Evolutionary conservation across 2,329 filamentous ascomycete species (phyloP).

Genomic region (Scleromitrula shiraiana): DNA sequence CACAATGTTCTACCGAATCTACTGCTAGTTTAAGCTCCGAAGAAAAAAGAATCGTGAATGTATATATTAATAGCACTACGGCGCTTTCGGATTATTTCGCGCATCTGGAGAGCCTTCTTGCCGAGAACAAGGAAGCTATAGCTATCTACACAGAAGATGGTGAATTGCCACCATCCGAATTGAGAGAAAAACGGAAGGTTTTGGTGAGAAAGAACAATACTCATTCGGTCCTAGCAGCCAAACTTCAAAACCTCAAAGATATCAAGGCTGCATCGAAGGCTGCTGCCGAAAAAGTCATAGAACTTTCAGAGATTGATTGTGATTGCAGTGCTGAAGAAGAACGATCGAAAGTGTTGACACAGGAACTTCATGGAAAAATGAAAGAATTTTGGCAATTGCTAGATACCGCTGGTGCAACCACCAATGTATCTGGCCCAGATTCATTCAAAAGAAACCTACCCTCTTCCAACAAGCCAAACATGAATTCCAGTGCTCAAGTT

Average conservation of each 20-base stretch:
- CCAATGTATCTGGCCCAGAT: constrained; percentile 22
- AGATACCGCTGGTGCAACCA: constrained; percentile 23
- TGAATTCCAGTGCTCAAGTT: constrained; percentile 23
- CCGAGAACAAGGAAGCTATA: constrained; percentile 16
- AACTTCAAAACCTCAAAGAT: background rate
- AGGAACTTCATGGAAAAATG: constrained; percentile 21
- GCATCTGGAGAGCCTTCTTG: constrained; percentile 15
- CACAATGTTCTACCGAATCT: constrained; percentile 15
- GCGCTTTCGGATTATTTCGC: constrained; percentile 17
- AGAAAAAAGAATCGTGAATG: constrained; percentile 23
- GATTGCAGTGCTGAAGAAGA: constrained; percentile 21
- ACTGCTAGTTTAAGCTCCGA: constrained; percentile 16
- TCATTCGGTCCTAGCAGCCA: constrained; percentile 11
- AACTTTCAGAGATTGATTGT: constrained; percentile 14
- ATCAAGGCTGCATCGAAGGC: background rate
- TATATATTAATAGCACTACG: constrained; percentile 19
- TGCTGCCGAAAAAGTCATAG: background rate
- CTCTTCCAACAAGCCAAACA: constrained; percentile 16
- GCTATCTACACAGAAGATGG: constrained; percentile 21
- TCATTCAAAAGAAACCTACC: constrained; percentile 7
- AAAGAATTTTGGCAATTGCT: constrained; percentile 21
- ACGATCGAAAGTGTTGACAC: constrained; percentile 14
- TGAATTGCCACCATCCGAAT: constrained; percentile 14
- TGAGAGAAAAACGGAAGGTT: constrained; percentile 20
- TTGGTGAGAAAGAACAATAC: constrained; percentile 22